phyloP scores from a whole-genome alignment of 495 filamentous ascomycete genomes.

The Chaetomium tenue region DNA sequence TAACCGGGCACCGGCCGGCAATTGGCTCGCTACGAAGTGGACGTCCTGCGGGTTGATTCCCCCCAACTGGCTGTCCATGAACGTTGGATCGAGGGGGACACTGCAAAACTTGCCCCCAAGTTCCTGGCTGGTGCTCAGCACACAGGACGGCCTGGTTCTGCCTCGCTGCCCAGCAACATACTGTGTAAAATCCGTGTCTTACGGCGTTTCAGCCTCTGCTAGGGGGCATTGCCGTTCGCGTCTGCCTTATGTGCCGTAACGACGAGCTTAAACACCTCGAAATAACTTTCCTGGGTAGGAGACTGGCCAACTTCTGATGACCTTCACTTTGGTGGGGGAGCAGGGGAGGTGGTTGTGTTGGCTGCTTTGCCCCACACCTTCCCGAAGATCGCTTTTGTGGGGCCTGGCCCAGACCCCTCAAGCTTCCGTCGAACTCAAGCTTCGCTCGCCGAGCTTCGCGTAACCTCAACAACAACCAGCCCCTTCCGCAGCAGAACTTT shows the following conservation, averaged over 20 bases:
- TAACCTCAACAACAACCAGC: too few species aligned
- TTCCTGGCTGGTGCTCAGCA: too few species aligned
- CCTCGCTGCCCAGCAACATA: not conserved
- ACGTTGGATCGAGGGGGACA: not conserved
- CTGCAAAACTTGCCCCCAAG: not conserved
- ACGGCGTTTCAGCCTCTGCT: not conserved
- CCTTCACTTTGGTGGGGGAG: not conserved
- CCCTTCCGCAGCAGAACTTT: too few species aligned
- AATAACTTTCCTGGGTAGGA: not conserved
- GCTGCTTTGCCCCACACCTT: not conserved
- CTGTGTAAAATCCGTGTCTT: not conserved
- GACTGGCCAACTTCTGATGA: not conserved
- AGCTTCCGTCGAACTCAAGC: too few species aligned
- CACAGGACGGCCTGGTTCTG: not conserved
- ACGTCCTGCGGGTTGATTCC: not conserved
- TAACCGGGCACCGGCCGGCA: not conserved
- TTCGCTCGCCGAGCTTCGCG: too few species aligned
- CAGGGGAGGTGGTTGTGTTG: not conserved
- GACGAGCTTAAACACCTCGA: not conserved
- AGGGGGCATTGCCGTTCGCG: not conserved
- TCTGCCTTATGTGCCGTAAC: conserved; percentile 1
- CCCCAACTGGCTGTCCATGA: not conserved
- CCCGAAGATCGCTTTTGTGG: not conserved
- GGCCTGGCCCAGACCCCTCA: too few species aligned
- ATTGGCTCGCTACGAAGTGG: not conserved